Conservation (phyloP, 2,329 filamentous ascomycete genomes). For the Botrytis medusae region DNA sequence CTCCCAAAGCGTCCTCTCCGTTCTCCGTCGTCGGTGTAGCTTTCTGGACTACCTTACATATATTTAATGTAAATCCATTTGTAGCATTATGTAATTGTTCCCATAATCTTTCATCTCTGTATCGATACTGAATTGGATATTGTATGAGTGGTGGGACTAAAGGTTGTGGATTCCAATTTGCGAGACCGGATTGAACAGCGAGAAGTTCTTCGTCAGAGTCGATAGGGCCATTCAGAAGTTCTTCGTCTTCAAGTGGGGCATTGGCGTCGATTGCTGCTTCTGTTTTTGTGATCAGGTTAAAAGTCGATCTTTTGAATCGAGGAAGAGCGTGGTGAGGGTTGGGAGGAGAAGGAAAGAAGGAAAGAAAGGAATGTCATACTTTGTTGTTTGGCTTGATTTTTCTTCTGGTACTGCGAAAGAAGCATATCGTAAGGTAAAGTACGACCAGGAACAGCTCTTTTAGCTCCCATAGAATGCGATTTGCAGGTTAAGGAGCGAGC, state of each 20-base stretch:
- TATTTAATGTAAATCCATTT: constrained; percentile 64
- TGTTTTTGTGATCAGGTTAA: constrained; percentile 41
- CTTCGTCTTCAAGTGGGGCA: constrained; percentile 82
- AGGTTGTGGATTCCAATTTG: constrained; percentile 75
- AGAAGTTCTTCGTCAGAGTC: constrained; percentile 95
- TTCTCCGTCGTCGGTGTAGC: constrained; percentile 45
- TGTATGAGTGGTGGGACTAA: constrained; percentile 66
- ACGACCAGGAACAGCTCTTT: constrained; percentile 81
- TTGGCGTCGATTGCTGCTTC: constrained; percentile 94
- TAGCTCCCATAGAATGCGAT: constrained; percentile 92
- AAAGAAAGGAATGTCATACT: constrained; percentile 56
- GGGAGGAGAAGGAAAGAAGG: constrained; percentile 25
- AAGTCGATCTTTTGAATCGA: not conserved
- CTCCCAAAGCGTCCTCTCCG: not conserved
- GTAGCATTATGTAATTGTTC: constrained; percentile 67
- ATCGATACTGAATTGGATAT: constrained; percentile 61
- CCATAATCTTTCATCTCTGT: constrained; percentile 61
- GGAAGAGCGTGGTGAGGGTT: not conserved
- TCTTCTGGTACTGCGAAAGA: constrained; percentile 86
- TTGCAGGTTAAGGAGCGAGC: constrained; percentile 90
- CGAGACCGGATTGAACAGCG: constrained; percentile 78
- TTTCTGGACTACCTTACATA: constrained; percentile 59
- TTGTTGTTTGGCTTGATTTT: constrained; percentile 97
- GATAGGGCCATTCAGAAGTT: constrained; percentile 74
- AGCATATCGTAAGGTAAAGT: constrained; percentile 92